Evolutionary conservation across 1,139 yeast species (phyloP).

Genomic region (Geotrichum citri-aurantii): DNA sequence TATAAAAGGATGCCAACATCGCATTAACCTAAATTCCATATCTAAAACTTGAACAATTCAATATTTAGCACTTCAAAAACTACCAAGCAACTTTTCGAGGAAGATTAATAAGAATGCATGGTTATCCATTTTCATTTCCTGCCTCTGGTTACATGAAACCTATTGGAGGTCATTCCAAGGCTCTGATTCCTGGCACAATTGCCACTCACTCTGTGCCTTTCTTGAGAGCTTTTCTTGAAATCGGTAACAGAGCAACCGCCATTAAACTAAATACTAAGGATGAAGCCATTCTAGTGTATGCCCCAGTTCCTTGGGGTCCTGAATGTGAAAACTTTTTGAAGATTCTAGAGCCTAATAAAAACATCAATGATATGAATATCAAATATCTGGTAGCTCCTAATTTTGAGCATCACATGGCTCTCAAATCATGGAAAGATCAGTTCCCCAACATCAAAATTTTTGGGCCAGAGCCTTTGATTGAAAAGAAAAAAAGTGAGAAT

Average conservation of each 20-base stretch:
- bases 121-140: slow-evolving; percentile 16
- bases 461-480: slow-evolving; percentile 43
- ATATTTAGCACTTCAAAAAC: too few relatives aligned
- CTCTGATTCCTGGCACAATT: slow-evolving; percentile 41
- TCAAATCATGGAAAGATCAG: slow-evolving; percentile 45
- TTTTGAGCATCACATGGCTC: slow-evolving; percentile 32
- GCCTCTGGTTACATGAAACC: slow-evolving; percentile 26
- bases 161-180: slow-evolving; percentile 43
- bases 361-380: slow-evolving; percentile 36
- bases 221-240: slow-evolving; percentile 35
- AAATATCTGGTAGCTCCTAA: slow-evolving; percentile 34
- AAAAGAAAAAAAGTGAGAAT: slow-evolving; percentile 32
- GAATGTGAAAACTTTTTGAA: slow-evolving; percentile 40
- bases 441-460: slow-evolving; percentile 47
- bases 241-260: slow-evolving; percentile 59
- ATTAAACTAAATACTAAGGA: slow-evolving; percentile 30
- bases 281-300: slow-evolving; percentile 44
- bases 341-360: slow-evolving; percentile 37
- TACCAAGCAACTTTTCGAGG: too few relatives aligned
- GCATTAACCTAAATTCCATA: too few relatives aligned
- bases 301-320: slow-evolving; percentile 54
- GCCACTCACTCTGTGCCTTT: slow-evolving; percentile 43
- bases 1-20: too few relatives aligned
- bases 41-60: too few relatives aligned
- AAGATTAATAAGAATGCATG: slow-evolving; percentile 14